Evolutionary conservation across 352 stramenopile species (phyloP).

Genomic region (Plasmopara muralis): DNA sequence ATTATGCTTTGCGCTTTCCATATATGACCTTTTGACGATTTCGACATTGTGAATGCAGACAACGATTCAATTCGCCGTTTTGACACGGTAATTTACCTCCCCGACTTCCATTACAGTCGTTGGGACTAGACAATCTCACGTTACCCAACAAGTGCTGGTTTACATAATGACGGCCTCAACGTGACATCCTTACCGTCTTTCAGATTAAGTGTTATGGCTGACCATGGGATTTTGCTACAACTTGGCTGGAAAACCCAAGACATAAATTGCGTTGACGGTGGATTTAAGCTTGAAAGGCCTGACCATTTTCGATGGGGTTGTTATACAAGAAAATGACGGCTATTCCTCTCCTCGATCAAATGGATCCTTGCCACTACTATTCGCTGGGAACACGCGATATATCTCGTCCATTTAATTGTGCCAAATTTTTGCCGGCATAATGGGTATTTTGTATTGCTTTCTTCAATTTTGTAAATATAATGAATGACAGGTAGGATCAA

Average conservation of each 20-base stretch:
- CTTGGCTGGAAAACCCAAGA: conserved; percentile 3
- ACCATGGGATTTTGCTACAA: conserved; percentile 5
- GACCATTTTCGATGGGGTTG: not conserved
- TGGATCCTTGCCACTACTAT: not conserved
- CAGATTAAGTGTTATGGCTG: conserved; percentile 5
- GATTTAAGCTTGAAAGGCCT: not conserved
- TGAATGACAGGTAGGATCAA: no score
- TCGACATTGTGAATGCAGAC: not conserved
- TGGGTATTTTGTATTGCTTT: no score
- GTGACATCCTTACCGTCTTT: conserved; percentile 1
- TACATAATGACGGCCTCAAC: not conserved
- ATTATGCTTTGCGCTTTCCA: not conserved
- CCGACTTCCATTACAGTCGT: not conserved
- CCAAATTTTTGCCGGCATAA: not conserved
- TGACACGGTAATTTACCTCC: not conserved
- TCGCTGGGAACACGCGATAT: not conserved
- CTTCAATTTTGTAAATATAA: no score
- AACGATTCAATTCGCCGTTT: not conserved
- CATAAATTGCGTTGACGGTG: conserved; percentile 3
- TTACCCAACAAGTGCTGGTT: not conserved
- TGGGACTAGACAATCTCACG: not conserved
- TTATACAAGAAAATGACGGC: not conserved
- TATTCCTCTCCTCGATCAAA: not conserved
- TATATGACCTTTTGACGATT: not conserved
- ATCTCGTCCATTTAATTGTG: not conserved